Evolutionary conservation across 2,329 filamentous ascomycete genomes (phyloP), one percentile per base, ranked within the genome.

Genomic region (Aspergillus pseudoviridinutans): DNA sequence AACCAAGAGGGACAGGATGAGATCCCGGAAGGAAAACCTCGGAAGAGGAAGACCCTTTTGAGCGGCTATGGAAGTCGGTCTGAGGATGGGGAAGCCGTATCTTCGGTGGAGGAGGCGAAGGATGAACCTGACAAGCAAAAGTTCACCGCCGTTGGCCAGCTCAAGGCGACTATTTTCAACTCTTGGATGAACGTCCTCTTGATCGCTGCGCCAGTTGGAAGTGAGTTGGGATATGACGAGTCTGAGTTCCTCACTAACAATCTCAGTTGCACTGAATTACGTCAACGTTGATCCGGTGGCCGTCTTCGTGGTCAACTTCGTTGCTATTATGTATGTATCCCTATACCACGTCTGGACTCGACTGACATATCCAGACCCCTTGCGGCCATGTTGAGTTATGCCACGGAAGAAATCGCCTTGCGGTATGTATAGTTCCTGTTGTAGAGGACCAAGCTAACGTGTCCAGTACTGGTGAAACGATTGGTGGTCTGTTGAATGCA

Each of bases 161-260:
- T 78, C 32, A 85, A 86, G 64, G 85, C 89, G 20, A 92, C 91
- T 0, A 66, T 96, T 3, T 84, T 96, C 63, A 87, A 85, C 66
- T 94, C 90, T 0, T 96, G 90, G 85, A 88, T 96, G 77, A 97
- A 97, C 69, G 69, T 96, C 25, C 77, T 97, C 27, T 78, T 96
- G 24, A 53, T 96, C 17, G 86, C 87, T 24, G 91, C 90, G 0
- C 92, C 92, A 0, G 84, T 86, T 35, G 92, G 92, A 58, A 91
- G 72, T 76, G 66, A 56, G 68, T 61, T 22, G 42, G 8, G 38
- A 20, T 17, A 12, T 12, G 41, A 22, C 17, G 41, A 2, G 22
- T 44, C 22, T 44, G 8, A 35, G 10, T 32, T 24, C 10, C 10
- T 42, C 6, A 51, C 61, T 63, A 32, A 64, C 49, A 27, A 42